Conservation (phyloP, 2,329 filamentous ascomycete species). For the Colletotrichum orchidophilum region DNA sequence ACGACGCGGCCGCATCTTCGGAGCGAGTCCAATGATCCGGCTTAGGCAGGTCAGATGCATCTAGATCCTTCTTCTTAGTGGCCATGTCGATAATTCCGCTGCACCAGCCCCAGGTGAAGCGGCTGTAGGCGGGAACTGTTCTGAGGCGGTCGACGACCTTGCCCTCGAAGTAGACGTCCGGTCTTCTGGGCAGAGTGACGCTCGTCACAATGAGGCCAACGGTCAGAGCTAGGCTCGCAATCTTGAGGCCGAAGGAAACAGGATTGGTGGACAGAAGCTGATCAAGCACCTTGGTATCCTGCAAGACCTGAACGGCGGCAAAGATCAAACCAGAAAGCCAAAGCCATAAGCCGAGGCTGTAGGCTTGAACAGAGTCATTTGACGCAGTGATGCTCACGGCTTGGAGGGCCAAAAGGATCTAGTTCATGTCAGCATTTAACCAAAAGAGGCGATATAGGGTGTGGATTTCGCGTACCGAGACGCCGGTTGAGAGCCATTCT, state of each 20-base stretch:
- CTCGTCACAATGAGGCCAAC: constrained; percentile 58
- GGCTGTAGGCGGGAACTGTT: constrained; percentile 67
- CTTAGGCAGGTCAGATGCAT: constrained; percentile 69
- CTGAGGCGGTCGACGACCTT: constrained; percentile 70
- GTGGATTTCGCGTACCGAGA: constrained; percentile 68
- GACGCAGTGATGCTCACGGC: constrained; percentile 57
- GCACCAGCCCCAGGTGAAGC: constrained; percentile 75
- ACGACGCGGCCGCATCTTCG: constrained; percentile 59
- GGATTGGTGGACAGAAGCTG: constrained; percentile 43
- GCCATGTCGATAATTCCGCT: constrained; percentile 63
- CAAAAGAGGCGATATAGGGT: too few relatives aligned
- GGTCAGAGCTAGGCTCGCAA: constrained; percentile 55
- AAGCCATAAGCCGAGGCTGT: constrained; percentile 62
- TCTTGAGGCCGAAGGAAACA: constrained; percentile 55
- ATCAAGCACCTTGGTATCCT: constrained; percentile 52
- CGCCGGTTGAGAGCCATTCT: constrained; percentile 67
- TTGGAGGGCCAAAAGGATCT: constrained; percentile 59
- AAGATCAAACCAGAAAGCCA: constrained; percentile 58
- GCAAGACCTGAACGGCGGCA: constrained; percentile 53
- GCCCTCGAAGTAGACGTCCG: constrained; percentile 69
- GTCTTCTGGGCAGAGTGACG: constrained; percentile 71
- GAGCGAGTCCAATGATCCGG: constrained; percentile 65
- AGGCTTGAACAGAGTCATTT: constrained; percentile 61
- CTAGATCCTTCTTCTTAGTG: constrained; percentile 65
- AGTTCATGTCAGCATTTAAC: not conserved